Conservation (phyloP, 345 rosid genomes). For the Psidium friedrichsthalianum region DNA sequence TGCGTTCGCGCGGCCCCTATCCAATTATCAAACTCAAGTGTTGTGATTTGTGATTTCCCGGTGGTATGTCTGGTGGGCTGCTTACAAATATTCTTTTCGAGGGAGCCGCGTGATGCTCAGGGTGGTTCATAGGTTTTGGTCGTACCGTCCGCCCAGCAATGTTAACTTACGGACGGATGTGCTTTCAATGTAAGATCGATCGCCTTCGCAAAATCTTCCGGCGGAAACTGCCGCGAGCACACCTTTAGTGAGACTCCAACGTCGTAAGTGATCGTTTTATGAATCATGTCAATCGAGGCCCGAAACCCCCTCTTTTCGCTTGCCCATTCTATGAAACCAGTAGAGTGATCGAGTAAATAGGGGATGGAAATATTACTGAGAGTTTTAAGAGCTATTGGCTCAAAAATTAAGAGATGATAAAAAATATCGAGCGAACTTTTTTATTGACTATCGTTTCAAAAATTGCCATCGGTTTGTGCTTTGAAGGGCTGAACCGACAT, state of each 20-base stretch:
- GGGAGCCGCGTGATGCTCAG: too few species aligned
- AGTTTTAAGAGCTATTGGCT: background rate
- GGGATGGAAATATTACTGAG: background rate
- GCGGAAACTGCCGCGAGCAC: background rate
- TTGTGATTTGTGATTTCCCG: too few species aligned
- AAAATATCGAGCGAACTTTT: background rate
- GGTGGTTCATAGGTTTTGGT: too few species aligned
- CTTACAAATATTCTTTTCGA: too few species aligned
- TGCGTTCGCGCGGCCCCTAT: slow-evolving; percentile 5
- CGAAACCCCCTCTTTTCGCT: background rate
- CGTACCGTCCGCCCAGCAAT: too few species aligned
- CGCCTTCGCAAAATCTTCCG: background rate
- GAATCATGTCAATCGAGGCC: background rate
- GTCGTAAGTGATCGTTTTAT: background rate
- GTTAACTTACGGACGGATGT: too few species aligned
- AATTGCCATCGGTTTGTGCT: background rate
- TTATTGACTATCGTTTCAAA: background rate
- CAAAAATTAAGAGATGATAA: background rate
- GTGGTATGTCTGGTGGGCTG: too few species aligned
- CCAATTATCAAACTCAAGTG: background rate
- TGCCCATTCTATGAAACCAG: background rate
- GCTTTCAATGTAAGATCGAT: too few species aligned
- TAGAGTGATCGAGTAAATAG: background rate
- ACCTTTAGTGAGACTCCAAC: background rate
- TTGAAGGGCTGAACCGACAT: background rate